Evolutionary conservation across 768 basidiomycete species (phyloP).

Genomic region (Podaxis sp.): DNA sequence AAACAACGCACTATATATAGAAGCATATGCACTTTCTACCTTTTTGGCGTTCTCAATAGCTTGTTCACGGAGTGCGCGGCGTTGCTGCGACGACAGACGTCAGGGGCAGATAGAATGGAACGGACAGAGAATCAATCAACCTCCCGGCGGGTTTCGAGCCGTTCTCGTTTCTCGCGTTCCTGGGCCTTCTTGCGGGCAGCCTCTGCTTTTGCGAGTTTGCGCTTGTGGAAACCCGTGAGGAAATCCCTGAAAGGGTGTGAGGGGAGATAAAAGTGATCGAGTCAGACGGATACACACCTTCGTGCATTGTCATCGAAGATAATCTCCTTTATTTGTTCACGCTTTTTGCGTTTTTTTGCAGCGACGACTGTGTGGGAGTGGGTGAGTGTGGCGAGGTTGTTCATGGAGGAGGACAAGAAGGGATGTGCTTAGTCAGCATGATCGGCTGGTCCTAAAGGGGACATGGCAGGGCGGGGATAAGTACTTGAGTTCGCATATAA

Average conservation of each 20-base stretch:
- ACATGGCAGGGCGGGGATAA: conserved; percentile 17
- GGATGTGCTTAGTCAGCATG: conserved; percentile 21
- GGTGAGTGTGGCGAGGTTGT: conserved; percentile 56
- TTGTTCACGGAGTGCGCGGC: conserved; percentile 73
- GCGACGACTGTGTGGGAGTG: conserved; percentile 62
- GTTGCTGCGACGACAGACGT: conserved; percentile 50
- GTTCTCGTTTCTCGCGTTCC: conserved; percentile 75
- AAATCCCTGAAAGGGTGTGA: conserved; percentile 61
- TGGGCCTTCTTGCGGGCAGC: conserved; percentile 70
- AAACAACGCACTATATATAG: conserved; percentile 37
- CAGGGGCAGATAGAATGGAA: conserved; percentile 17
- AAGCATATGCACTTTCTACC: conserved; percentile 75
- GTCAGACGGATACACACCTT: conserved; percentile 43
- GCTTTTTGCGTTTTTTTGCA: conserved; percentile 65
- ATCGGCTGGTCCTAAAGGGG: conserved; percentile 20
- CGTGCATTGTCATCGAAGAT: conserved; percentile 87
- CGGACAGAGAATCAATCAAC: conserved; percentile 39
- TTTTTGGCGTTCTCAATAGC: conserved; percentile 75
- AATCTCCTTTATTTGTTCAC: conserved; percentile 73
- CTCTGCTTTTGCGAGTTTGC: conserved; percentile 84
- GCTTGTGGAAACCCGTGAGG: conserved; percentile 91
- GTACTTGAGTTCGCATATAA: conserved; percentile 6
- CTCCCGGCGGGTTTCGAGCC: conserved; percentile 74
- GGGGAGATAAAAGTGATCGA: conserved; percentile 14
- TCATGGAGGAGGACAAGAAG: conserved; percentile 27